Base-by-base conservation (phyloP, 495 filamentous ascomycete genomes). In the Aspergillus haitiensis region DNA sequence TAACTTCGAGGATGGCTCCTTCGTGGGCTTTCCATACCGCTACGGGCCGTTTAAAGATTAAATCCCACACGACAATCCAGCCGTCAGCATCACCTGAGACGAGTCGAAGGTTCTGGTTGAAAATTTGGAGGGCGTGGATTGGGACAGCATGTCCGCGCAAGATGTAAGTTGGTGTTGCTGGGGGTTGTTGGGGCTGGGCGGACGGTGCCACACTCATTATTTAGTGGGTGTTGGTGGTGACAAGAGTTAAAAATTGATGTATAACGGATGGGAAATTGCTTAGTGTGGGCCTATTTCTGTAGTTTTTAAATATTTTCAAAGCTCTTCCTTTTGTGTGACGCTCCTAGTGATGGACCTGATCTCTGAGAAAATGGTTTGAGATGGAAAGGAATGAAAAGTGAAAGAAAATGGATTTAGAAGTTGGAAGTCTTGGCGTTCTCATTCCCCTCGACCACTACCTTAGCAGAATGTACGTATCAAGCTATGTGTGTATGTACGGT, bases 21-120 rank as follows among this genome's bases (percentile, higher is more conserved):
- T 82, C 80, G 68, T 98, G 94, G 5, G 91, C 88, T 64, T 84
- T 86, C 94, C 94, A 98, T 2, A 92, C 91, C 0, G 89, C 89
- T 35, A 88, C 81, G 0, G 94, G 86, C 7, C 94, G 83, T 74
- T 94, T 91, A 50, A 85, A 90, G 40, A 86, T 81, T 15, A 97
- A 73, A 64, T 90, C 87, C 94, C 94, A 98, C 21, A 92, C 72
- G 9, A 96, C 81, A 36, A 96, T 77, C 82, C 89, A 97, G 63
- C 94, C 94, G 52, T 96, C 89, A 5, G 91, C 89, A 72, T 98
- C 94, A 15, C 87, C 94, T 6, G 92, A 93, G 32, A 93, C 67
- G 1, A 98, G 86, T 9, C 90, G 86, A 49, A 84, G 78, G 64
- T 96, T 96, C 52, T 74, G 65, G 47, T 82, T 82, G 61, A 89